Conservation (phyloP, 495 filamentous ascomycete species). For the Chaetomidium leptoderma region DNA sequence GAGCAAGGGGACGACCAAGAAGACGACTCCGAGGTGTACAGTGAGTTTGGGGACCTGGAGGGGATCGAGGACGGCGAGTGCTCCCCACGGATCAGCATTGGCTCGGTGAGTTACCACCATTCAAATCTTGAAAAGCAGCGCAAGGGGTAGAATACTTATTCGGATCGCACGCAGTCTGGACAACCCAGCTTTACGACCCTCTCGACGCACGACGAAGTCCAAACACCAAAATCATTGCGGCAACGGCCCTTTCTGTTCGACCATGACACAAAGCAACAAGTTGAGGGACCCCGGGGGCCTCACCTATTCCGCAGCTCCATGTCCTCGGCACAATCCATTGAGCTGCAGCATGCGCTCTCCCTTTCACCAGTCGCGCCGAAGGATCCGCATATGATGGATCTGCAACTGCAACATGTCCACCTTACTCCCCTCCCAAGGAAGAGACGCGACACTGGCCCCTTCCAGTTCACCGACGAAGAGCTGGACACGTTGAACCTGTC, state of each 20-base stretch:
- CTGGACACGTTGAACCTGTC: slow-evolving; percentile 55
- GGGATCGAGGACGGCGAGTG: slow-evolving; percentile 55
- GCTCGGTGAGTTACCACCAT: slow-evolving; percentile 52
- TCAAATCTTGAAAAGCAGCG: not conserved
- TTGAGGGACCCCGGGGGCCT: slow-evolving; percentile 77
- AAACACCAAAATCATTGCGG: slow-evolving; percentile 58
- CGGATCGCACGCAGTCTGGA: slow-evolving; percentile 44
- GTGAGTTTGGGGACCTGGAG: slow-evolving; percentile 45
- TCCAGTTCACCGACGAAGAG: slow-evolving; percentile 50
- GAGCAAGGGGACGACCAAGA: slow-evolving; percentile 54
- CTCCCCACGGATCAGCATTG: slow-evolving; percentile 60
- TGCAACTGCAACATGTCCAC: slow-evolving; percentile 35
- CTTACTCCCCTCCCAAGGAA: slow-evolving; percentile 31
- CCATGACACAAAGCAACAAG: slow-evolving; percentile 39
- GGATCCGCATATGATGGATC: slow-evolving; percentile 34
- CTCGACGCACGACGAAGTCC: slow-evolving; percentile 70
- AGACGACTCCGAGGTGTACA: slow-evolving; percentile 50
- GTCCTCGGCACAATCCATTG: slow-evolving; percentile 45
- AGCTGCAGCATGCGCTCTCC: slow-evolving; percentile 57
- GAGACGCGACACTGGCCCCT: slow-evolving; percentile 38
- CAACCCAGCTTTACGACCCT: slow-evolving; percentile 67
- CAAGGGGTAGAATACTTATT: not conserved
- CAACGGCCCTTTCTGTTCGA: slow-evolving; percentile 23
- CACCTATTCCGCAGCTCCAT: slow-evolving; percentile 76
- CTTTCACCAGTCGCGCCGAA: slow-evolving; percentile 60